Evolutionary conservation across 768 basidiomycete species (phyloP), one percentile per base, ranked within the genome.

Genomic region (Auriculariales sp.): DNA sequence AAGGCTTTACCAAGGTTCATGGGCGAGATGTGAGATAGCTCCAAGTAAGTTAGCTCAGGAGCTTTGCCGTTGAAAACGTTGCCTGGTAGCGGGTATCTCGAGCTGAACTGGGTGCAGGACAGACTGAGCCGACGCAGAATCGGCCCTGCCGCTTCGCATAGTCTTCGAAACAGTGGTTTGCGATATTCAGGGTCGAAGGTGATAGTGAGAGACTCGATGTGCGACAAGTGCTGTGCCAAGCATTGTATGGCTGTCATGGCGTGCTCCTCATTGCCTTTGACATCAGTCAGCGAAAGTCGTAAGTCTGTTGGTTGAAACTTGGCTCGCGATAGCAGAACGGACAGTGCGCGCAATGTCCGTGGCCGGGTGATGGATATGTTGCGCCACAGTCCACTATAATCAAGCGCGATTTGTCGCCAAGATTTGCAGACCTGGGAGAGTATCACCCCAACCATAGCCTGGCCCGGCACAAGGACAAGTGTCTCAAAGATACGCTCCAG

Each of bases 361-460:
- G 19, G 7, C 22, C 15, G 22, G 39, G 27, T 44, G 39, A 44
- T 44, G 7, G 39, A 24, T 19, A 44, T 44, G 39, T 25, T 44
- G 22, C 22, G 22, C 50, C 50, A 51, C 28, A 51, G 46, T 15
- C 45, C 29, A 24, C 45, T 44, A 25, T 28, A 19, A 22, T 46
- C 29, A 24, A 46, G 50, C 17, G 50, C 28, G 17, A 51, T 22
- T 9, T 39, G 30, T n/a, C 52, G 49, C 52, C 52, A 53, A 28
- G 32, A 27, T 24, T 28, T 24, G 28, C 49, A 53, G 1, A 53
- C 52, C 24, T 53, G 52, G 7, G 49, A 51, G 3, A 45, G 24
- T 11, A 19, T 19, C 39, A 44, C 65, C 22, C 39, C 27, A 19
- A 25, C 12, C 19, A 4, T 12, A 1, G 19, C 17, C 39, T 44